These are phyloP conservation scores for Sanguinoderma infundibulare DNA, from an alignment of 1,284 basidiomycete genomes.

Conservation along the genomic window DNA sequence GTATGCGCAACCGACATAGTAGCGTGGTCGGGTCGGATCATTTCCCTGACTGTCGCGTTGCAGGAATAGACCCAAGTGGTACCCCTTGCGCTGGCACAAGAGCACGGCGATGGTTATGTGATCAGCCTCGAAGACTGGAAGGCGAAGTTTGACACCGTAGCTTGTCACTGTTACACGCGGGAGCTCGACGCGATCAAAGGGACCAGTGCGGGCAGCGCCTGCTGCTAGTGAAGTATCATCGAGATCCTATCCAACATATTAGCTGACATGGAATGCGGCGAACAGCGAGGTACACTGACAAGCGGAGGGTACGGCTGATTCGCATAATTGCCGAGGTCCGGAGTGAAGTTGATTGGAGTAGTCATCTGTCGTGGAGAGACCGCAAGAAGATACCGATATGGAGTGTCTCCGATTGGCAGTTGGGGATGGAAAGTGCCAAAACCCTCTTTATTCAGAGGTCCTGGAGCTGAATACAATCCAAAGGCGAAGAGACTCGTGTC, in stretches of 20 bases:
- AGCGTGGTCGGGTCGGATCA: neutral
- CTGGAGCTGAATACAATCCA: neutral
- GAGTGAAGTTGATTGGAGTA: neutral
- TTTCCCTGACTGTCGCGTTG: neutral
- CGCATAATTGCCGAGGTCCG: neutral
- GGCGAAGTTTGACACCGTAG: neutral
- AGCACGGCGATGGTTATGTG: neutral
- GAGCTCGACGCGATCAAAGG: neutral
- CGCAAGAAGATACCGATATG: neutral
- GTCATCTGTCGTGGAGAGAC: neutral
- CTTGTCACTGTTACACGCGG: neutral
- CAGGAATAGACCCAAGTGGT: neutral
- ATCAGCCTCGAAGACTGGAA: constrained; percentile 1
- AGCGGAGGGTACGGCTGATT: neutral
- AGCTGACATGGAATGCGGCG: no score
- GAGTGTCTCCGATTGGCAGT: neutral
- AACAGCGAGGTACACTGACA: neutral
- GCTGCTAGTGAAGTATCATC: neutral
- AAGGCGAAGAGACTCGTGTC: constrained; percentile 7
- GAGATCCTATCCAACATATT: neutral
- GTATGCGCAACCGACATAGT: neutral
- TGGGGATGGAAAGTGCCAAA: neutral
- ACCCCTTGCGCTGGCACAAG: neutral
- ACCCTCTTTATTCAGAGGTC: neutral
- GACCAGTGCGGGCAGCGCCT: neutral